Percentiles rank a stretch among this genome's conserved stretches.
phyloP scores from a whole-genome alignment of 805 yeast species.

The Candida insectalens region DNA sequence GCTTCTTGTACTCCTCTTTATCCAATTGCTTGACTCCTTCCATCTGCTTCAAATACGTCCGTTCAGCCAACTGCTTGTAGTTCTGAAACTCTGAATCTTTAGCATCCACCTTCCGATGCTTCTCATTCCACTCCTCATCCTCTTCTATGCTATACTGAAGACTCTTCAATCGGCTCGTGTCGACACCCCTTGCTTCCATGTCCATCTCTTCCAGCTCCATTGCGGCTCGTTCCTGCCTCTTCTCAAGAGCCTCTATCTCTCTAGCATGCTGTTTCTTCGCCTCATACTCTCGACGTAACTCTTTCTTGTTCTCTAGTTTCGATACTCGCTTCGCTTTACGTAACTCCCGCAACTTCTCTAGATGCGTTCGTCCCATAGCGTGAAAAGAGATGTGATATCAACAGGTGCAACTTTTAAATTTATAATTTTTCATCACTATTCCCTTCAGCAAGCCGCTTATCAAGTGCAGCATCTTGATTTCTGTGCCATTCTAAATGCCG shows the following conservation, averaged over 20 bases:
- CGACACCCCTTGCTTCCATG: conserved; percentile 27
- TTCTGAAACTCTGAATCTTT: conserved; percentile 35
- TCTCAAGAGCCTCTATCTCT: conserved; percentile 20
- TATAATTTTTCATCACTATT: conserved; percentile 19
- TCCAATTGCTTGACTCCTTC: conserved; percentile 21
- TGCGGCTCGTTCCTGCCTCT: conserved; percentile 9
- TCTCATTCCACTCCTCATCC: conserved; percentile 51
- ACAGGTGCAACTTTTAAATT: too few species aligned
- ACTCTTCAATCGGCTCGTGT: conserved; percentile 32
- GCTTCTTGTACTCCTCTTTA: conserved; percentile 31
- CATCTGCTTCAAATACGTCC: conserved; percentile 47
- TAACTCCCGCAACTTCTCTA: conserved; percentile 3
- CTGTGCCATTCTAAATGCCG: conserved; percentile 49
- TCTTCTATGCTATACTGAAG: conserved; percentile 57
- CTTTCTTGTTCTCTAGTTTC: conserved; percentile 22
- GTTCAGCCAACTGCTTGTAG: conserved; percentile 46
- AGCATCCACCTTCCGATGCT: conserved; percentile 19
- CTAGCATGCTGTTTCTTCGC: conserved; percentile 14
- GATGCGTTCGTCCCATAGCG: too few species aligned
- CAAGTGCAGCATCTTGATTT: conserved; percentile 10
- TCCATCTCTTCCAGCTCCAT: conserved; percentile 29
- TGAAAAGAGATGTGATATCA: too few species aligned
- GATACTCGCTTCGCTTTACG: conserved; percentile 19
- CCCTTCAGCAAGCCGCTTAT: conserved; percentile 7
- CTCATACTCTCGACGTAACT: conserved; percentile 27